phyloP scores from a whole-genome alignment of 1,284 basidiomycete species.

The Malassezia slooffiae region DNA sequence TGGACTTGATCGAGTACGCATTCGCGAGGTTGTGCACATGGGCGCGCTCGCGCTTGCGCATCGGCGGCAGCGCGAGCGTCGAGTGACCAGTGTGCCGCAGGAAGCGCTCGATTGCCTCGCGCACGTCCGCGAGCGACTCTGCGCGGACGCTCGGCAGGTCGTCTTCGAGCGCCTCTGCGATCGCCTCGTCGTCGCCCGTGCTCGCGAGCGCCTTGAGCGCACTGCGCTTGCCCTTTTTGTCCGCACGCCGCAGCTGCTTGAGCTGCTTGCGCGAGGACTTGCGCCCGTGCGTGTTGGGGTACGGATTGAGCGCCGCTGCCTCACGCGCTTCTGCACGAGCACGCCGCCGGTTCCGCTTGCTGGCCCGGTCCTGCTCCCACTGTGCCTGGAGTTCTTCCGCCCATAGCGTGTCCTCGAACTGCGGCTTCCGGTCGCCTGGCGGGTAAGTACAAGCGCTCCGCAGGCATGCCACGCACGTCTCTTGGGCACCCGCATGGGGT shows the following conservation, averaged over 20 bases:
- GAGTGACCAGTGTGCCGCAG: conserved; percentile 21
- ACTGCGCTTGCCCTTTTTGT: conserved; percentile 22
- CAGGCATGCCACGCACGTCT: too few species aligned
- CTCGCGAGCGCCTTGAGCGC: conserved; percentile 22
- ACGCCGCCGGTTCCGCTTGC: conserved; percentile 25
- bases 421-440: neutral
- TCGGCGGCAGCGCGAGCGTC: conserved; percentile 38
- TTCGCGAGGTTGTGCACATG: conserved; percentile 40
- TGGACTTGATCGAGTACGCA: conserved; percentile 33
- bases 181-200: conserved; percentile 10
- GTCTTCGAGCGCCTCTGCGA: conserved; percentile 18
- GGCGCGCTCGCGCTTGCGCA: conserved; percentile 42
- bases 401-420: conserved; percentile 48
- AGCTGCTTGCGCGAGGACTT: conserved; percentile 23
- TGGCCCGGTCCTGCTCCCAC: conserved; percentile 25
- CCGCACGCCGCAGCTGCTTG: conserved; percentile 25
- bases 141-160: conserved; percentile 14
- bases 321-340: conserved; percentile 47
- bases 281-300: conserved; percentile 35
- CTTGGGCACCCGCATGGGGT: neutral
- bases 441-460: too few species aligned
- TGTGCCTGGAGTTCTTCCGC: conserved; percentile 58
- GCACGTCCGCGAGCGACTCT: conserved; percentile 25
- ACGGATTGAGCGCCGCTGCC: conserved; percentile 52
- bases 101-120: conserved; percentile 34